These are phyloP conservation scores for Paraphoma sp. DNA, from an alignment of 2,329 filamentous ascomycete species.

Conservation along the genomic window DNA sequence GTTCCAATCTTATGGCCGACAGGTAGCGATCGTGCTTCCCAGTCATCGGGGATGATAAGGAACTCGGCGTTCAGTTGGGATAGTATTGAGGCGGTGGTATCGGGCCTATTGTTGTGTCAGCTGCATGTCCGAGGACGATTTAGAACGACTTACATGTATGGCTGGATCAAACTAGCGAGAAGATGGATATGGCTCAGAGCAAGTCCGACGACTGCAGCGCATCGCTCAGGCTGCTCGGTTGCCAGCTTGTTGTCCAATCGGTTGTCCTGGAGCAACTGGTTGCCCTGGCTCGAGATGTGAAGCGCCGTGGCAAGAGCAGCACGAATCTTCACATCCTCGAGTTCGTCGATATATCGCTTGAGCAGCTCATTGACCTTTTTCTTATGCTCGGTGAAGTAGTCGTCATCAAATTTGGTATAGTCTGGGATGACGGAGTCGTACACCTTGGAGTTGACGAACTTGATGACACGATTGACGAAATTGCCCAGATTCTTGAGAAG, in stretches of 20 bases:
- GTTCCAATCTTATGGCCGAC: slow-evolving; percentile 83
- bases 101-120: slow-evolving; percentile 28
- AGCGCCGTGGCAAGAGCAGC: slow-evolving; percentile 70
- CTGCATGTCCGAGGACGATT: background rate
- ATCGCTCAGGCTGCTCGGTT: slow-evolving; percentile 64
- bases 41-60: slow-evolving; percentile 64
- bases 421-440: slow-evolving; percentile 74
- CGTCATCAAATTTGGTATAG: slow-evolving; percentile 61
- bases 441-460: slow-evolving; percentile 73
- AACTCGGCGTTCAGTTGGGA: slow-evolving; percentile 70
- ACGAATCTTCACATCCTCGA: slow-evolving; percentile 76
- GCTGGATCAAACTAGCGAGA: slow-evolving; percentile 77
- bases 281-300: slow-evolving; percentile 68
- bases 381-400: slow-evolving; percentile 53
- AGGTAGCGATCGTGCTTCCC: slow-evolving; percentile 48
- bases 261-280: slow-evolving; percentile 64
- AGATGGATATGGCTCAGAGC: slow-evolving; percentile 85
- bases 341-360: slow-evolving; percentile 69
- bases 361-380: slow-evolving; percentile 71
- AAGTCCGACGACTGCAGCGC: slow-evolving; percentile 73
- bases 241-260: slow-evolving; percentile 67
- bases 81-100: slow-evolving; percentile 70
- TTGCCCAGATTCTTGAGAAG: slow-evolving; percentile 76
- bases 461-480: slow-evolving; percentile 65
- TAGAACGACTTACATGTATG: slow-evolving; percentile 68